phyloP scores from a whole-genome alignment of 371 early-diverging fungal species.

The Lichtheimia hyalospora region DNA sequence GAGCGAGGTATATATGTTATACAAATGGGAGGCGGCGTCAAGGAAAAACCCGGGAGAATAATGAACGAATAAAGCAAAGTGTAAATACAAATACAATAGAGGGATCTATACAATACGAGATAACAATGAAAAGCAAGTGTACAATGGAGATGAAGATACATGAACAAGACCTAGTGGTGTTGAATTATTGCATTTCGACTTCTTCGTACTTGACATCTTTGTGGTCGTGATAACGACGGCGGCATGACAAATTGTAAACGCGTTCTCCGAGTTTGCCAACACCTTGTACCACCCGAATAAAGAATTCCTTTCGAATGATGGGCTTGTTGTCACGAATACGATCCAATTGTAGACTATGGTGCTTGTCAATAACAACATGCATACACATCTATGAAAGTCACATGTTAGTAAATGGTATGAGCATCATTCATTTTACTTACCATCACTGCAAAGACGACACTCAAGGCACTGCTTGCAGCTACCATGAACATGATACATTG shows the following conservation, averaged over 20 bases:
- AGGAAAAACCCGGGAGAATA: too few relatives aligned
- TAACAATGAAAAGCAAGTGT: too few relatives aligned
- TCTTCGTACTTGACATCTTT: slow-evolving; percentile 14
- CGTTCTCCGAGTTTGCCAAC: slow-evolving; percentile 1
- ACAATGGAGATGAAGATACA: too few relatives aligned
- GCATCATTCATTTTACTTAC: slow-evolving; percentile 22
- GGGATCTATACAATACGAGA: too few relatives aligned
- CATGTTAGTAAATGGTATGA: not conserved
- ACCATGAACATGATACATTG: slow-evolving; percentile 86
- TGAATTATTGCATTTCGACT: slow-evolving; percentile 9
- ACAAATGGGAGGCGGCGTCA: too few relatives aligned
- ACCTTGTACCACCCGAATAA: slow-evolving; percentile 9
- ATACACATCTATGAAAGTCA: slow-evolving; percentile 45
- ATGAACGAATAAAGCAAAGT: too few relatives aligned
- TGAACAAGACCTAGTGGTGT: too few relatives aligned
- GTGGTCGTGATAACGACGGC: slow-evolving; percentile 2
- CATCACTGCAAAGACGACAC: slow-evolving; percentile 62
- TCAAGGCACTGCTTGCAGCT: slow-evolving; percentile 67
- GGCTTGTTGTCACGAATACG: slow-evolving; percentile 38
- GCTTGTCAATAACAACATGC: slow-evolving; percentile 57
- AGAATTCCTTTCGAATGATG: slow-evolving; percentile 10
- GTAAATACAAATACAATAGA: too few relatives aligned
- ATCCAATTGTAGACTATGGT: slow-evolving; percentile 58
- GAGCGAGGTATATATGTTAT: too few relatives aligned
- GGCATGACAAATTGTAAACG: slow-evolving; percentile 6